Base-by-base conservation (phyloP, 768 basidiomycete species). In the Pleurotus platypus region DNA sequence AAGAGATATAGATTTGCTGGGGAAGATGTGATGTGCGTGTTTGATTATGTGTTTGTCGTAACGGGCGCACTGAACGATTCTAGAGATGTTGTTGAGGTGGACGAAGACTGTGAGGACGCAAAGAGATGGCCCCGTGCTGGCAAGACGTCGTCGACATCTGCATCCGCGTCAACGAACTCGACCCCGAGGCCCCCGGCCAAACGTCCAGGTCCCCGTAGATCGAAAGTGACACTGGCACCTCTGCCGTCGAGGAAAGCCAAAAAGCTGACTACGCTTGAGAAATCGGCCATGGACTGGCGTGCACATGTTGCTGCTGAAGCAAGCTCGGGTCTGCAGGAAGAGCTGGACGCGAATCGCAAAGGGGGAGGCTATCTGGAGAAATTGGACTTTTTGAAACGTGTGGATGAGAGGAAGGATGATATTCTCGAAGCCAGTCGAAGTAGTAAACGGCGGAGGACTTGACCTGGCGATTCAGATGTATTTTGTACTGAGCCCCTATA, bases 281-380 rank as follows among this genome's bases (percentile, higher is more conserved):
- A 93, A 68, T 91, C 89, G 0, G 84, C 87, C 12, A 84, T 94
- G 81, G 92, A 94, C 66, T 94, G 92, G 92, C 78, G 78, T 26
- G 70, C 82, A 0, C 90, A 93, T 62, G 69, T 91, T 11, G 69
- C 77, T 16, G 59, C 77, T 0, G 70, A 78, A 50, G 63, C 69
- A 22, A 64, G 67, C n/a, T 57, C 74, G 0, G 79, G 74, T 2
- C 64, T 86, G 7, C 79, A 82, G 58, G 86, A 91, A 61, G 88
- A 90, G 59, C 76, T 94, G n/a, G 83, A 88, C 49, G 82, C 82
- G 2, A 87, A 92, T 58, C 75, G 86, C 47, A 80, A 86, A 42
- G 82, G 85, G 0, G 90, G 89, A 7, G 90, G 92, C 0, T 94
- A 89, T 69, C 73, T 94, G 16, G 92, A 91, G 62, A 93, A 89